Base-by-base conservation (phyloP, 2,329 filamentous ascomycete species). In the Stromatinia cepivora region DNA sequence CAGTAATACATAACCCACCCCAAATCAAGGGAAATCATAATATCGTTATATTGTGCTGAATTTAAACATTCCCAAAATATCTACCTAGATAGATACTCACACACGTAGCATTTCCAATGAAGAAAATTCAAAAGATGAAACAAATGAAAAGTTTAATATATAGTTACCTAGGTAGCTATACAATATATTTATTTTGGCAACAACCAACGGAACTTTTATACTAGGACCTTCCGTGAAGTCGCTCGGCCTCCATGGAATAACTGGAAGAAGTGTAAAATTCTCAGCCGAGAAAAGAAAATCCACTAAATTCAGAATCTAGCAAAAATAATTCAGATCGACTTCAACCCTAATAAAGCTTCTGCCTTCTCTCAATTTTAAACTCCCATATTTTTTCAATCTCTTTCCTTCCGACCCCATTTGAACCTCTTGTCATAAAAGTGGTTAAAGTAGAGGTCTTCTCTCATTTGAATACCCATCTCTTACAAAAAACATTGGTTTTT, bases 281-380 rank as follows among this genome's bases (percentile, higher is more conserved):
- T 17, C 66, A 63, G 57, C 66, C 66, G 66, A 68, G 66, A 68
- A 68, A 68, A 42, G 20, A 17, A 63, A 63, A 68, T 63, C 48
- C 66, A 68, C 66, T 67, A 67, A 66, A 56, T 22, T 36, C 52
- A 39, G 39, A 66, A 48, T 66, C 64, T 58, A 66, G 31, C 46
- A 67, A 67, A 68, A 68, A 63, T 34, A 31, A 58, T 48, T 53
- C 34, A 50, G 36, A 48, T 59, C 31, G n/a, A 25, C 42, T 65
- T 34, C 52, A 58, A 66, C 52, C 53, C 53, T 58, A 39, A 66
- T 58, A 39, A 66, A 58, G 46, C 36, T 20, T 36, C 46, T 52
- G 46, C 46, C 54, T 58, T 58, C n/a, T 53, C 46, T 53, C 46
- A 56, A 58, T 36, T 50, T 62, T 63, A 61, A 39, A n/a, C 25